Evolutionary conservation across 768 basidiomycete genomes (phyloP).

Genomic region (Podaxis rugospora): DNA sequence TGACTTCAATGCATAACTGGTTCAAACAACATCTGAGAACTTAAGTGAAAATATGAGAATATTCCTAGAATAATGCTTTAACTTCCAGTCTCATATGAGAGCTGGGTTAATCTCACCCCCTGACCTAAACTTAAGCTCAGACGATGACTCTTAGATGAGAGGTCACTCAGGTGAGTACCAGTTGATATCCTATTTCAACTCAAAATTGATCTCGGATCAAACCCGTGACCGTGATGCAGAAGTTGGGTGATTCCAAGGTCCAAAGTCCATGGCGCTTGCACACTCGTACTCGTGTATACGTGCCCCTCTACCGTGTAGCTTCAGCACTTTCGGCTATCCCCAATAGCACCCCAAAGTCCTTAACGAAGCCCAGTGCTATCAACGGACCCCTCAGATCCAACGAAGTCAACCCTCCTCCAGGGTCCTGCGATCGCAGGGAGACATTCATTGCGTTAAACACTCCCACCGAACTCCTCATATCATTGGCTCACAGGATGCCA

Average conservation of each 20-base stretch:
- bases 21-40: no score
- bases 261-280: not conserved
- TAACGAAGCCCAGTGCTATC: not conserved
- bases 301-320: not conserved
- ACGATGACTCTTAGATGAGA: no score
- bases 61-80: no score
- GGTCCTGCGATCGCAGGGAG: constrained; percentile 54
- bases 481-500: constrained; percentile 52
- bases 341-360: not conserved
- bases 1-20: no score
- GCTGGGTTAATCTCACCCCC: no score
- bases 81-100: no score
- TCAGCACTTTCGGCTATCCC: not conserved
- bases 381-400: not conserved
- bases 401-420: constrained; percentile 30
- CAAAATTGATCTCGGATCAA: no score
- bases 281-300: not conserved
- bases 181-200: no score
- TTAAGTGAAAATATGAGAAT: no score
- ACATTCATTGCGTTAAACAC: constrained; percentile 56
- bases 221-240: no score
- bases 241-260: not conserved
- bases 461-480: constrained; percentile 48
- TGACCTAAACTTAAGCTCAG: no score
- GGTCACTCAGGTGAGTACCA: no score